A percentile compares a stretch with the other conserved stretches of the same genome.
phyloP scores from a whole-genome alignment of 805 yeast genomes.

The Zygoascus biomembranicola region DNA sequence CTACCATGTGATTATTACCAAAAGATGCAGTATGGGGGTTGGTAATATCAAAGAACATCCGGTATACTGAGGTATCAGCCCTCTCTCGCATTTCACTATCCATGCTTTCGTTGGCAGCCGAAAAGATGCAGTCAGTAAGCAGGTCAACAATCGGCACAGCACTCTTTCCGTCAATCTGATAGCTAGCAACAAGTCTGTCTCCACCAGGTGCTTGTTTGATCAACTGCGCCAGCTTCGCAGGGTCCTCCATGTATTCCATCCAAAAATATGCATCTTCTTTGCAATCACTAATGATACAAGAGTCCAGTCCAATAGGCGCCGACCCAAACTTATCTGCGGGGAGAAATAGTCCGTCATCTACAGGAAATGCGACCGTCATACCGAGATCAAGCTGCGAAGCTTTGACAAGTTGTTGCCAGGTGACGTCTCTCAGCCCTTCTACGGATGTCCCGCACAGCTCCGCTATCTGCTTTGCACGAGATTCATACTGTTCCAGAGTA shows the following conservation, averaged over 20 bases:
- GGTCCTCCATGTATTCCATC: constrained; percentile 2
- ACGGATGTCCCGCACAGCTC: constrained; percentile 10
- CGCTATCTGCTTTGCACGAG: constrained; percentile 11
- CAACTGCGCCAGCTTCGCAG: neutral
- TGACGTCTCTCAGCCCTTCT: constrained; percentile 15
- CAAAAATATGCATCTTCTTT: constrained; percentile 22
- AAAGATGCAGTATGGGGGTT: constrained; percentile 22
- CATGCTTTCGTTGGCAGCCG: constrained; percentile 12
- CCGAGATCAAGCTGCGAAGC: constrained; percentile 18
- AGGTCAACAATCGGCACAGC: constrained; percentile 7
- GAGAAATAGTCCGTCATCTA: constrained; percentile 21
- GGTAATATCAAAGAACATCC: constrained; percentile 25
- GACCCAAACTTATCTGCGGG: constrained; percentile 15
- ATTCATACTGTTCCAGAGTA: constrained; percentile 15
- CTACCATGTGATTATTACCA: constrained; percentile 30
- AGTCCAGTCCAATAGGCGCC: constrained; percentile 11
- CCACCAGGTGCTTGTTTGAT: neutral
- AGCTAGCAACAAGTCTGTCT: neutral
- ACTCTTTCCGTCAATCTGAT: neutral
- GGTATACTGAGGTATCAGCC: constrained; percentile 15
- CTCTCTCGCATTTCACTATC: constrained; percentile 6
- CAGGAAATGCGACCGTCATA: constrained; percentile 20
- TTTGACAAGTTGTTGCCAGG: constrained; percentile 19
- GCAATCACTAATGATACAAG: constrained; percentile 24
- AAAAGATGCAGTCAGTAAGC: constrained; percentile 16